phyloP scores from a whole-genome alignment of 1,139 yeast genomes.

The Lodderomyces theae region DNA sequence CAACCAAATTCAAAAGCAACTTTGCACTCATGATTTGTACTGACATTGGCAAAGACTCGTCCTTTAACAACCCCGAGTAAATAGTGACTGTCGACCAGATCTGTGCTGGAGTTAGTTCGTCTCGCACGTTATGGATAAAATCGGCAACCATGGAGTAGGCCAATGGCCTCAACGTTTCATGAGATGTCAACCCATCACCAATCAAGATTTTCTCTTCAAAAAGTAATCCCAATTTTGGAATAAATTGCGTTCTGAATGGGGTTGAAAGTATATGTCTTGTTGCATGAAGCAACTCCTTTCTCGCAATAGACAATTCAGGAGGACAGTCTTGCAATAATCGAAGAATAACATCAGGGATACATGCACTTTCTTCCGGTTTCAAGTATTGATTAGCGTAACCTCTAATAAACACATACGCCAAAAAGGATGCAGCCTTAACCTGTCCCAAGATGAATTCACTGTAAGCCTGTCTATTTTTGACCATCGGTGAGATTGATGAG shows the following conservation, averaged over 20 bases:
- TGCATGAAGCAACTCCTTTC: constrained; percentile 91
- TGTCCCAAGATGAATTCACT: constrained; percentile 94
- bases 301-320: constrained; percentile 86
- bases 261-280: constrained; percentile 92
- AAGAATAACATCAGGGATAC: constrained; percentile 83
- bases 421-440: constrained; percentile 92
- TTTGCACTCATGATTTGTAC: constrained; percentile 98
- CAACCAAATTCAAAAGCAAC: constrained; percentile 80
- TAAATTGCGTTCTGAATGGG: constrained; percentile 75
- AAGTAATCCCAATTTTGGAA: constrained; percentile 80
- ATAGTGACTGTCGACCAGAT: constrained; percentile 86
- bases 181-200: constrained; percentile 90
- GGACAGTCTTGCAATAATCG: constrained; percentile 93
- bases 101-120: constrained; percentile 78
- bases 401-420: constrained; percentile 87
- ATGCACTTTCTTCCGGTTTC: constrained; percentile 57
- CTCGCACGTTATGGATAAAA: constrained; percentile 86
- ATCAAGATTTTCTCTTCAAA: constrained; percentile 85
- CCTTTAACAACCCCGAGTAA: constrained; percentile 79
- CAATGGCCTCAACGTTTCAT: constrained; percentile 81
- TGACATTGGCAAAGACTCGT: constrained; percentile 78
- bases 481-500: constrained; percentile 57
- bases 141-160: constrained; percentile 98
- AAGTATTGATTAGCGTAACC: constrained; percentile 72
- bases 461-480: constrained; percentile 73